Evolutionary conservation across 1,284 basidiomycete genomes (phyloP), one percentile per base, ranked within the genome.

Genomic region (Rhodotorula mucilaginosa): DNA sequence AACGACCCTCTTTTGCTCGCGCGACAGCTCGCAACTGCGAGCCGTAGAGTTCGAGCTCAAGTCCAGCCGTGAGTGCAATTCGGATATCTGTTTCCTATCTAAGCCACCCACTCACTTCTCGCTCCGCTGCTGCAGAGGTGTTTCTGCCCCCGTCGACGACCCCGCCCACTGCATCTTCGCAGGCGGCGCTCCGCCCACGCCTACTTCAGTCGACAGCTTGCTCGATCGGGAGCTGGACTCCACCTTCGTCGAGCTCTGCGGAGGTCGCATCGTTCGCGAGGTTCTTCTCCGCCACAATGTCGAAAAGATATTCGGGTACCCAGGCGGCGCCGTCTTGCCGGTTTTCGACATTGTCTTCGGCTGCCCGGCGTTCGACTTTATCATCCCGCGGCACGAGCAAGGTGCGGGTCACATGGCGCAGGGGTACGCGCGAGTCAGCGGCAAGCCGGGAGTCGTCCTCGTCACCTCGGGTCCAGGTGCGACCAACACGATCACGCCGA

Each of bases 281-380:
- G 98, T 99, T 95, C 97, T 99, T 93, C 89, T 94, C 70, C 87
- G 96, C 65, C 96, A 98, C 82, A 88, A 87, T 69, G 95, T 99
- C 79, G 97, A 96, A 83, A 92, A 98, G 80, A 88, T 99, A 65
- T 99, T 99, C 80, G 96, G 96, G 60, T 99, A 99, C 83, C 96
- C 96, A 19, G 96, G 96, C 61, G 76, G 74, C 73, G 96, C 96
- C 62, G 98, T 98, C 80, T 88, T 98, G n/a, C 97, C 96, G 77
- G 96, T 99, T 56, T 99, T 98, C 82, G 96, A 99, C 82, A 96
- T 96, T 80, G 98, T 98, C 82, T 78, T 98, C 86, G 91, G 97
- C 83, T 97, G 94, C 15, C 87, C 89, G 21, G 89, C 97, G 82
- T 98, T 99, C 79, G 89, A 97, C 75, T 99, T 99, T 79, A 87